Base-by-base conservation (phyloP, 768 basidiomycete genomes). In the Amanita fuliginea region DNA sequence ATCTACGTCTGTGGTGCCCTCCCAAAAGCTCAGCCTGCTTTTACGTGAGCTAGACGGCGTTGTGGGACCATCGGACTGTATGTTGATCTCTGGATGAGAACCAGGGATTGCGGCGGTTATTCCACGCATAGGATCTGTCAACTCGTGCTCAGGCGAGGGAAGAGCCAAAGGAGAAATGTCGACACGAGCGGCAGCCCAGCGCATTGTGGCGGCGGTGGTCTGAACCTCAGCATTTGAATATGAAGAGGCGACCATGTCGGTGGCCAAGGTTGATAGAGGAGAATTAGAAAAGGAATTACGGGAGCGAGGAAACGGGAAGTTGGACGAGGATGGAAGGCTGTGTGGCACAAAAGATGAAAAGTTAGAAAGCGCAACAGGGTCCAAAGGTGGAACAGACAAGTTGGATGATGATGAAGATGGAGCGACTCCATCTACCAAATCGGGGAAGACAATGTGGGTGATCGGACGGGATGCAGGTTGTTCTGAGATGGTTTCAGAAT, bases 71-170 rank as follows among this genome's bases (percentile, higher is more conserved):
- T 67, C 68, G 16, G 53, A 44, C 36, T 42, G 39, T 18, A 45
- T 46, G 24, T 21, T 50, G 24, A 62, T 64, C 13, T 53, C 47
- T 32, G 71, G 69, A 60, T 81, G 78, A 8, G 77, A 73, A 19
- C 82, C 77, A 1, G 86, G 83, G 39, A 86, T 75, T 7, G 78
- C 69, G 21, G 84, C 72, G 7, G 75, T 81, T 18, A 83, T 74
- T 30, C 80, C 79, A 33, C 86, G 80, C 80, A 96, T 82, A 0
- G 93, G 93, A 64, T 96, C 93, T 8, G 83, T 83, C 21, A 95
- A 75, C 60, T 96, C 93, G 56, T 86, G 82, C 60, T 97, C 93
- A 0, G 93, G 93, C 9, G 85, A 89, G 2, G 93, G 92, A 0
- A 94, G 73, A 0, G 88, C 82, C 21, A 97, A 72, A 0, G 93